These are phyloP conservation scores for Tylopilus rubrobrunneus DNA, from an alignment of 768 basidiomycete species.

Conservation along the genomic window DNA sequence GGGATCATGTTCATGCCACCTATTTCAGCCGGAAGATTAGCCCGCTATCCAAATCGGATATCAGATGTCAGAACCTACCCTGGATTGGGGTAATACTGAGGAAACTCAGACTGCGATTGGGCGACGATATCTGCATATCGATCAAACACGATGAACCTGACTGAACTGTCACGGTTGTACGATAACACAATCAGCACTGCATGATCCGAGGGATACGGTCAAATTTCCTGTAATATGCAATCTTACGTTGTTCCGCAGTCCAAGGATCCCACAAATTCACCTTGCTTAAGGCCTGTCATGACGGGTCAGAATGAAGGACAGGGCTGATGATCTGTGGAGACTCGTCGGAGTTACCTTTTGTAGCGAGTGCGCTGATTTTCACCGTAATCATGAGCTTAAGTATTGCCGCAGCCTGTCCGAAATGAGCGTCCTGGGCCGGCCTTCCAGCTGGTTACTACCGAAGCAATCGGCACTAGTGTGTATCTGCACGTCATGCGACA, in stretches of 20 bases:
- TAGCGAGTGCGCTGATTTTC: not conserved
- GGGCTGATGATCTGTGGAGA: not conserved
- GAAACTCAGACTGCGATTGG: slow-evolving; percentile 88
- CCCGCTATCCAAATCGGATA: not conserved
- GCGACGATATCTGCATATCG: slow-evolving; percentile 82
- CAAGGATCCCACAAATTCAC: slow-evolving; percentile 86
- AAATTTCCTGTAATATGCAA: not conserved
- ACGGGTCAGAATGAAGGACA: not conserved
- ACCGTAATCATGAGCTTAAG: not conserved
- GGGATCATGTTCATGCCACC: slow-evolving; percentile 96
- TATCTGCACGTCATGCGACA: too few relatives aligned
- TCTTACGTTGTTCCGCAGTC: slow-evolving; percentile 95
- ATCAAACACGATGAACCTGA: slow-evolving; percentile 90
- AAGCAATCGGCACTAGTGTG: too few relatives aligned
- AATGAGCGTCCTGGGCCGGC: too few relatives aligned
- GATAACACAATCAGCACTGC: slow-evolving; percentile 2
- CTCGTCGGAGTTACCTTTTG: slow-evolving; percentile 11
- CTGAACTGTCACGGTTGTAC: slow-evolving; percentile 50
- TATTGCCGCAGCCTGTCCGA: too few relatives aligned
- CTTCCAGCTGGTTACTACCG: too few relatives aligned
- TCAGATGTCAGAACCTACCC: slow-evolving; percentile 45
- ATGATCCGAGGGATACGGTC: not conserved
- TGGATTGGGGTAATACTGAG: slow-evolving; percentile 88
- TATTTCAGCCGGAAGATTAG: slow-evolving; percentile 21
- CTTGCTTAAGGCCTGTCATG: slow-evolving; percentile 48